Evolutionary conservation across 148 eudicot species (phyloP).

Genomic region (Rhododendron henanense): DNA sequence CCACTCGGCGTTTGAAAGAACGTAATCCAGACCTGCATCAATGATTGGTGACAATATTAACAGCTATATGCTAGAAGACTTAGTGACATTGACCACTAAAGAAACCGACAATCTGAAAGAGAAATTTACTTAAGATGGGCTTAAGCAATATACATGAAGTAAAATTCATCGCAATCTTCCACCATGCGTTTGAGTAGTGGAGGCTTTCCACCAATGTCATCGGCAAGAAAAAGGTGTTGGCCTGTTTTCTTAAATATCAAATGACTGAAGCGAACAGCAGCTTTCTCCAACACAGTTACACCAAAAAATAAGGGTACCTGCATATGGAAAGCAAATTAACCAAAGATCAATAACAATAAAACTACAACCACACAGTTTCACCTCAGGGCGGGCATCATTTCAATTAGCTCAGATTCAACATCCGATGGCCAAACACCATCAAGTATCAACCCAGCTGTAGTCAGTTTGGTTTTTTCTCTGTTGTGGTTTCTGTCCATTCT

Average conservation of each 20-base stretch:
- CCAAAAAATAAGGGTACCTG: slow-evolving; percentile 93
- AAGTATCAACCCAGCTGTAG: neutral
- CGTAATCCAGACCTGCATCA: slow-evolving; percentile 78
- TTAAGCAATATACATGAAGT: slow-evolving; percentile 58
- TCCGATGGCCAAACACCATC: neutral
- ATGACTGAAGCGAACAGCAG: slow-evolving; percentile 65
- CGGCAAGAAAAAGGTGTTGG: slow-evolving; percentile 82
- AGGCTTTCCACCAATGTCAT: slow-evolving; percentile 74
- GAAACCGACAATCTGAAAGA: neutral
- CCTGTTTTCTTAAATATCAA: slow-evolving; percentile 94
- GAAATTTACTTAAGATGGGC: slow-evolving; percentile 5
- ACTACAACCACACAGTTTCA: neutral
- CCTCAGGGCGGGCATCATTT: neutral
- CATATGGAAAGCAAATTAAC: neutral
- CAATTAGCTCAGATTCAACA: neutral
- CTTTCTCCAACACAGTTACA: slow-evolving; percentile 67
- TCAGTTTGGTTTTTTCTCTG: neutral
- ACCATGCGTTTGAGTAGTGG: slow-evolving; percentile 89
- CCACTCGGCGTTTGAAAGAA: slow-evolving; percentile 78
- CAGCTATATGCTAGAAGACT: neutral
- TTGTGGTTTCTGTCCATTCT: neutral
- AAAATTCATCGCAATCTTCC: slow-evolving; percentile 59
- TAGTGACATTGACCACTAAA: neutral
- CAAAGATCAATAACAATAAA: neutral
- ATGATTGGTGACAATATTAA: slow-evolving; percentile 4